These are phyloP conservation scores for Cyberlindnera euphorbiiphila DNA, from an alignment of 805 yeast species.

Conservation along the genomic window DNA sequence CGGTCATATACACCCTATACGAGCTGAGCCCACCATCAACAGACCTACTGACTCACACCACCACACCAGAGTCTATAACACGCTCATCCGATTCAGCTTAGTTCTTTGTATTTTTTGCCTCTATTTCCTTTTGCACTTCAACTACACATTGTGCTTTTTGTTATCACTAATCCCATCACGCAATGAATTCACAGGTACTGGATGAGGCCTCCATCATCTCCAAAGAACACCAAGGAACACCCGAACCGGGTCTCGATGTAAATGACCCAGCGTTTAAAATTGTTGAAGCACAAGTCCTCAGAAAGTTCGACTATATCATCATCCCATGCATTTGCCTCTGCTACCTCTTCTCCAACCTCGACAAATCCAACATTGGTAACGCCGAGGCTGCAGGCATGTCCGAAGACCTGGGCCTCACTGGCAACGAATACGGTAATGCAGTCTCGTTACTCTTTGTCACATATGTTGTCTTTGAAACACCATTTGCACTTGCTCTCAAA, in stretches of 20 bases:
- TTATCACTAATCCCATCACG: too few relatives aligned
- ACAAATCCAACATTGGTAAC: slow-evolving; percentile 56
- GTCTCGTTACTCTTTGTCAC: slow-evolving; percentile 46
- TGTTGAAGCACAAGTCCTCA: slow-evolving; percentile 32
- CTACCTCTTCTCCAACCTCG: slow-evolving; percentile 46
- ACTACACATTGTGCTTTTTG: too few relatives aligned
- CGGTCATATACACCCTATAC: too few relatives aligned
- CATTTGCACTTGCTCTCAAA: slow-evolving; percentile 37
- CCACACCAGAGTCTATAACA: too few relatives aligned
- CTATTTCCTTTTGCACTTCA: too few relatives aligned
- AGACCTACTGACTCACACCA: too few relatives aligned
- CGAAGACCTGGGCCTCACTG: slow-evolving; percentile 35
- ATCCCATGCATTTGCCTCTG: slow-evolving; percentile 41
- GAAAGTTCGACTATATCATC: slow-evolving; percentile 40
- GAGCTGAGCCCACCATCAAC: too few relatives aligned
- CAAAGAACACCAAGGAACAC: not conserved
- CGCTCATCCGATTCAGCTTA: too few relatives aligned
- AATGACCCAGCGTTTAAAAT: slow-evolving; percentile 17
- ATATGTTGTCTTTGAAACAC: slow-evolving; percentile 36
- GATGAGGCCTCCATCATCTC: not conserved
- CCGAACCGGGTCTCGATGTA: not conserved
- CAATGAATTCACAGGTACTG: not conserved
- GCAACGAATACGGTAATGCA: slow-evolving; percentile 39
- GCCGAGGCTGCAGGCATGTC: slow-evolving; percentile 52
- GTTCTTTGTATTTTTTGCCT: too few relatives aligned